phyloP scores from a whole-genome alignment of 805 yeast species.

The Kluyveromyces aestuarii region DNA sequence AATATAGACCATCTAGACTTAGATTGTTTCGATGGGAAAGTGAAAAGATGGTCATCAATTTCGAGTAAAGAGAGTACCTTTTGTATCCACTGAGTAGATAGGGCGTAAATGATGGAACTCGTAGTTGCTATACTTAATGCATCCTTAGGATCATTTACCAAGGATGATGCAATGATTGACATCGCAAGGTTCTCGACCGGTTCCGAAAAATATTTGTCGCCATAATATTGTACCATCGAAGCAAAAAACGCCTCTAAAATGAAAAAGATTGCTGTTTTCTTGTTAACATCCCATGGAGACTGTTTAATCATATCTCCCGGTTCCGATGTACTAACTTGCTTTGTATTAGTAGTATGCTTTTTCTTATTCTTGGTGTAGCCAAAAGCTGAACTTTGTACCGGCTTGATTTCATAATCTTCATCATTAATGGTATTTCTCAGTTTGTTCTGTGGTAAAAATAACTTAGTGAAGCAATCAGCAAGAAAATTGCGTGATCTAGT shows the following conservation, averaged over 20 bases:
- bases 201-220: constrained; percentile 13
- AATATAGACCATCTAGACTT: constrained; percentile 2
- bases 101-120: constrained; percentile 22
- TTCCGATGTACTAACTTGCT: not conserved
- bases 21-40: not conserved
- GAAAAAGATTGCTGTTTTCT: not conserved
- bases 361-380: not conserved
- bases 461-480: constrained; percentile 19
- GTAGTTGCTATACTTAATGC: constrained; percentile 22
- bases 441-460: constrained; percentile 22
- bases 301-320: not conserved
- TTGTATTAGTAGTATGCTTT: not conserved
- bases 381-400: not conserved
- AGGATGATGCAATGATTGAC: constrained; percentile 25
- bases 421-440: constrained; percentile 8
- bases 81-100: constrained; percentile 10
- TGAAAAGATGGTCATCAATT: not conserved
- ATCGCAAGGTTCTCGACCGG: constrained; percentile 23
- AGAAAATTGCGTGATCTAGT: constrained; percentile 20
- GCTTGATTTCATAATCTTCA: constrained; percentile 1
- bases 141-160: constrained; percentile 25
- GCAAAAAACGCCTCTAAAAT: constrained; percentile 13
- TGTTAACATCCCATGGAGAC: not conserved
- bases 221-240: constrained; percentile 13
- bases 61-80: constrained; percentile 2